Conservation (phyloP, 257 asterid species). For the Mitragyna speciosa region DNA sequence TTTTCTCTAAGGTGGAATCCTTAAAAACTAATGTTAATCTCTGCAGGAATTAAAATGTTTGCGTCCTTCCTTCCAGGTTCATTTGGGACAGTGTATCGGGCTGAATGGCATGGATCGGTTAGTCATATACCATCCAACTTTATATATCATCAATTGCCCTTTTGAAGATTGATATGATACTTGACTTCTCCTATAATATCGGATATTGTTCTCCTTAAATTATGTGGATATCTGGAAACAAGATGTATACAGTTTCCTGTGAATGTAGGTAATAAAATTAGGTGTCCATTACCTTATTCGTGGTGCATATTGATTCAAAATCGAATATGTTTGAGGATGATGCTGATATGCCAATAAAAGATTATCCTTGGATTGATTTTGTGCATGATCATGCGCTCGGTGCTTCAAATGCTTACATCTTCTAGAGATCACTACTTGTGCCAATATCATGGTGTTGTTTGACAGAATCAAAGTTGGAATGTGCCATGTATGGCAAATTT, state of each 20-base stretch:
- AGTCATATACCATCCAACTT: conserved; percentile 35
- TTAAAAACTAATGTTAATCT: background rate
- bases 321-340: background rate
- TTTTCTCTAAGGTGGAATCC: background rate
- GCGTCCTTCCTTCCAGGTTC: conserved; percentile 55
- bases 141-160: conserved; percentile 13
- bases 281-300: background rate
- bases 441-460: background rate
- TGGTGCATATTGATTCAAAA: background rate
- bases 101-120: conserved; percentile 99
- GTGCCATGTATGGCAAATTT: background rate
- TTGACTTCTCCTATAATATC: background rate
- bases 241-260: background rate
- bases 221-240: background rate
- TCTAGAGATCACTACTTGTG: background rate
- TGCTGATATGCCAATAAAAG: background rate
- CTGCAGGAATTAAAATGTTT: conserved; percentile 16
- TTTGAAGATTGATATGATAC: background rate
- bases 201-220: background rate
- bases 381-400: background rate
- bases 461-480: background rate
- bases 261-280: background rate
- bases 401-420: background rate
- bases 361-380: background rate
- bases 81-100: conserved; percentile 98